phyloP scores from a whole-genome alignment of 768 basidiomycete genomes.

The Lentinus brumalis region DNA sequence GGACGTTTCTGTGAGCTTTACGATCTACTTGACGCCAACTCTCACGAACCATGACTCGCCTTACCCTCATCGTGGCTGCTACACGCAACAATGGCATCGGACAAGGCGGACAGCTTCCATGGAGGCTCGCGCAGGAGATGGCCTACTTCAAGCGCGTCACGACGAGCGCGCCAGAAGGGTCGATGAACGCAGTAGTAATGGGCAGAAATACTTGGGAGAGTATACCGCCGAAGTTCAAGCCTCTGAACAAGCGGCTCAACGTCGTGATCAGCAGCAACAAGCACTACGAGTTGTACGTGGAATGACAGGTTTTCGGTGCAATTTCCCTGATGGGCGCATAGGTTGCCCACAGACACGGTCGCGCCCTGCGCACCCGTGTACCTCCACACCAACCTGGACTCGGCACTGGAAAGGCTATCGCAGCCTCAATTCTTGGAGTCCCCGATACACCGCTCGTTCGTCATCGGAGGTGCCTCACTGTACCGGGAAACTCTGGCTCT shows the following conservation, averaged over 20 bases:
- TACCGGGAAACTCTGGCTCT: conserved; percentile 66
- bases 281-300: conserved; percentile 58
- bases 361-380: conserved; percentile 31
- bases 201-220: conserved; percentile 98
- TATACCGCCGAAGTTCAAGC: conserved; percentile 83
- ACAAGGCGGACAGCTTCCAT: conserved; percentile 72
- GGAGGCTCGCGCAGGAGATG: conserved; percentile 88
- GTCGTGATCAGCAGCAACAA: conserved; percentile 70
- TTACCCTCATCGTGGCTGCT: conserved; percentile 94
- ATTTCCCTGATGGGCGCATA: conserved; percentile 1
- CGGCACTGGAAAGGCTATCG: conserved; percentile 40
- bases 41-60: conserved; percentile 33
- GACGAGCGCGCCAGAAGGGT: conserved; percentile 53
- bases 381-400: conserved; percentile 42
- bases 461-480: conserved; percentile 91
- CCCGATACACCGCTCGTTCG: conserved; percentile 61
- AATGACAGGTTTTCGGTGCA: not conserved
- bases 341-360: conserved; percentile 9
- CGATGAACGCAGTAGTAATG: conserved; percentile 85
- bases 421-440: conserved; percentile 21
- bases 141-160: conserved; percentile 89
- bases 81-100: conserved; percentile 90
- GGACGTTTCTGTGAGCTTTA: not conserved
- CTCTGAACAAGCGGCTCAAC: conserved; percentile 75
- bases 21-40: not conserved